A percentile compares a stretch with the other conserved stretches of the same genome.
Evolutionary conservation across 441 rosid species (phyloP).

Genomic region (Mallotus repandus): DNA sequence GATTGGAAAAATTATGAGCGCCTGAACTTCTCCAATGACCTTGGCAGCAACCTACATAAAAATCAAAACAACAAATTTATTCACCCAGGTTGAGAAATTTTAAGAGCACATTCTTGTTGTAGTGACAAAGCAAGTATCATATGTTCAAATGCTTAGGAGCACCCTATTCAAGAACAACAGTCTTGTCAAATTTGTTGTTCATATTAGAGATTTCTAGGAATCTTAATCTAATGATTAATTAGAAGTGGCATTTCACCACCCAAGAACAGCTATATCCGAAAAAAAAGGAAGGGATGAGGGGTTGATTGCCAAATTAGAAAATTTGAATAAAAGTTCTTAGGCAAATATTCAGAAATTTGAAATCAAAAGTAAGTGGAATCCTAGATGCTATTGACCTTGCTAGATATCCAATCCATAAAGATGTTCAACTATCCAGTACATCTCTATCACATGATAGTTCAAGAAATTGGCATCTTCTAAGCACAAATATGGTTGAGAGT

Average conservation of each 20-base stretch:
- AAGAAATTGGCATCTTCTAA: neutral
- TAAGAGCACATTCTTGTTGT: neutral
- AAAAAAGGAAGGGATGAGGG: too few relatives aligned
- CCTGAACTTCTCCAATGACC: conserved; percentile 96
- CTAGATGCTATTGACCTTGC: too few relatives aligned
- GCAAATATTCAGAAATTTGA: too few relatives aligned
- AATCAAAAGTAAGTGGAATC: too few relatives aligned
- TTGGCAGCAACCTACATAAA: conserved; percentile 92
- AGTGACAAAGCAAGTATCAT: neutral
- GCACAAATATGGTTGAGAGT: neutral
- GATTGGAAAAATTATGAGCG: conserved; percentile 83
- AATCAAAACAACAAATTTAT: conserved; percentile 3
- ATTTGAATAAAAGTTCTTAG: too few relatives aligned
- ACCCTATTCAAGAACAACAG: conserved; percentile 4
- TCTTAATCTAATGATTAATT: neutral
- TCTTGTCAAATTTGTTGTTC: neutral
- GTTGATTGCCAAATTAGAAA: neutral
- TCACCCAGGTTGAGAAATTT: neutral
- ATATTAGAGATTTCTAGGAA: neutral
- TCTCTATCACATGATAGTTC: neutral
- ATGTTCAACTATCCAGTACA: neutral
- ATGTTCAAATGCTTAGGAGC: neutral
- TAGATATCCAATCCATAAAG: neutral
- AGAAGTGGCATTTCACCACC: neutral
- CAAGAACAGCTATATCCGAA: neutral